Base-by-base conservation (phyloP, 2,329 filamentous ascomycete species). In the Pestalotiopsis sp. region DNA sequence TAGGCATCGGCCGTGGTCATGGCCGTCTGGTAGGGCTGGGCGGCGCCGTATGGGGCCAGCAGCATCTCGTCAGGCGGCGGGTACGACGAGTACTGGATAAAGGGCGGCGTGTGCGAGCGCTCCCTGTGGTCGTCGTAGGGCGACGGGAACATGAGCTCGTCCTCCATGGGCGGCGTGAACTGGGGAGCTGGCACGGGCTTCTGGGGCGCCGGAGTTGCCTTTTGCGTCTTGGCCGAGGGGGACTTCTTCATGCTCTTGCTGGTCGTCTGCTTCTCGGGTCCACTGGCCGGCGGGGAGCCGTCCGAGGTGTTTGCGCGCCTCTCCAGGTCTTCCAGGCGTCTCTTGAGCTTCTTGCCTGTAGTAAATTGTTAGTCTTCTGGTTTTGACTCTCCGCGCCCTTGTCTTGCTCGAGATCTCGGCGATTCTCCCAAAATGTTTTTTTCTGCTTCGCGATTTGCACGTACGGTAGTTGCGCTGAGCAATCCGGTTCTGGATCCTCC, bases 401-500 rank as follows among this genome's bases (percentile, higher is more conserved):
- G 23, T 4, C 17, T 67, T 23, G 67, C 25, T 27, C 41, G 38
- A 56, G 61, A 61, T 69, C 68, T 17, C 57, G 57, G 39, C 25
- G 57, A 38, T 45, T 23, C 45, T 2, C 14, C 17, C 17, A 52
- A 9, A 52, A 52, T 12, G 5, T 52, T 3, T 52, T 52, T 52
- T 17, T 52, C 23, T n/a, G 23, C 2, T 20, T 23, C 45, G 45
- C 17, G 17, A 25, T 20, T 62, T 63, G 31, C 70, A 81, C 80
- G 52, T 86, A 97, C 94, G 94, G 85, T 98, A 98, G 85, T 97
- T 97, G 77, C 95, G 92, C 84, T 98, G 95, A 74, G 95, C 95
- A 86, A 98, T 98, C 75, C 95, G 91, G 84, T 98, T 98, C 84
- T 98, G 95, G 84, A 98, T 97, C 79, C 95, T 90, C 77, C 95